Percentiles rank a stretch among this genome's conserved stretches.
Evolutionary conservation across 2,329 filamentous ascomycete genomes (phyloP).

Genomic region (Pestalotiopsis sp.): DNA sequence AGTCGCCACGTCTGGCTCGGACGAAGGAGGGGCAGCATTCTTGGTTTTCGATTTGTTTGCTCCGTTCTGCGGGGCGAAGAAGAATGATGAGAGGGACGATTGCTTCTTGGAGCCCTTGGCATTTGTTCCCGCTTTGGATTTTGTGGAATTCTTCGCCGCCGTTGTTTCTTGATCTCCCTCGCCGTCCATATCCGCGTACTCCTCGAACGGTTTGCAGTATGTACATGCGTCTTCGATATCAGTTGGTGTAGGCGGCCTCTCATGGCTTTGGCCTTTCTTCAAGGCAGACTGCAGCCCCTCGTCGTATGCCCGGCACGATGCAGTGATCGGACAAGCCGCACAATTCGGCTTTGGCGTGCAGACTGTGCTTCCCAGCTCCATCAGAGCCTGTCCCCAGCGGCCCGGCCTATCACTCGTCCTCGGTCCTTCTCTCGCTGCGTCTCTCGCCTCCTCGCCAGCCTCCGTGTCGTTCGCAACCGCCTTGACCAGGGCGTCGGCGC

Average conservation of each 20-base stretch:
- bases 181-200: conserved; percentile 22
- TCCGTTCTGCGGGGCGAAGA: conserved; percentile 22
- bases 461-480: conserved; percentile 45
- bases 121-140: conserved; percentile 13
- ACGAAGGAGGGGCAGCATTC: background rate
- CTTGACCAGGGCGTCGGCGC: conserved; percentile 57
- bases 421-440: conserved; percentile 4
- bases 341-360: conserved; percentile 64
- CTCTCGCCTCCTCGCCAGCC: conserved; percentile 14
- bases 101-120: conserved; percentile 19
- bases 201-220: conserved; percentile 50
- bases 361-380: conserved; percentile 67
- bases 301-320: conserved; percentile 52
- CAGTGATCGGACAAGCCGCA: conserved; percentile 49
- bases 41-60: conserved; percentile 9
- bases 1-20: conserved; percentile 22
- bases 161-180: conserved; percentile 22
- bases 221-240: conserved; percentile 56
- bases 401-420: conserved; percentile 53
- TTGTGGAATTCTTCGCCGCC: conserved; percentile 14
- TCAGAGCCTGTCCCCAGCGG: conserved; percentile 65
- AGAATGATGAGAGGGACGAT: conserved; percentile 29
- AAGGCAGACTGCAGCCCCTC: conserved; percentile 44
- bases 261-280: conserved; percentile 20
- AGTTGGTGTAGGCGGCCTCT: background rate